Base-by-base conservation (phyloP, 1,139 yeast species). In the Fermentozyma sake region DNA sequence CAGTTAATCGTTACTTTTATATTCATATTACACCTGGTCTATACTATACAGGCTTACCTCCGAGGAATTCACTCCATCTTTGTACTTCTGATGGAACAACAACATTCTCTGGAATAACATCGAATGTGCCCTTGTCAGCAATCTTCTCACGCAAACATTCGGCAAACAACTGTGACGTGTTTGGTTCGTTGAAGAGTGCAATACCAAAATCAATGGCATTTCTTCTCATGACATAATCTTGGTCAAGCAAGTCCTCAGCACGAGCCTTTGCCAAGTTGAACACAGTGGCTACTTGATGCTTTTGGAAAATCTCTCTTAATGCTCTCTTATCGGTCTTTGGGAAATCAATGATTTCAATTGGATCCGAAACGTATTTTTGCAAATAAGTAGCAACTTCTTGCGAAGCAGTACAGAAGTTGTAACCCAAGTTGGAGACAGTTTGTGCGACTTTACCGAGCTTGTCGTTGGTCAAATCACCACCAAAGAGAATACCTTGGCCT, bases 181-280 rank as follows among this genome's bases (percentile, higher is more conserved):
- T 79, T 41, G 97, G 96, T 63, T 91, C 98, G 53, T 91, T 91
- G 68, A 91, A 89, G 55, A 91, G 70, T 26, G 98, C 96, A 48
- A 91, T 82, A 35, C 85, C 97, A 57, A 93, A 91, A 60, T 91
- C 99, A 63, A 91, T 93, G 29, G 98, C 97, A 56, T 89, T 91
- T 68, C 99, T 81, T 71, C 99, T 81, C 97, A 91, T 91, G 31
- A 89, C 82, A 55, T 91, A 91, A 61, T 91, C 97, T 58, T 83
- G 81, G 49, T 91, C 97, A 39, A 77, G 62, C 42, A 85, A 71
- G 41, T 72, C 64, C 50, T 84, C 93, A 20, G 97, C 98, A 55
- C 96, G 77, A 27, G 86, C 82, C 46, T 71, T 72, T 29, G 98
- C 96, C 52, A 91, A 73, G 63, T 93, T 93, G 72, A 91, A 78